phyloP scores from a whole-genome alignment of 1,284 basidiomycete species.

The Cutaneotrichosporon arboriforme region DNA sequence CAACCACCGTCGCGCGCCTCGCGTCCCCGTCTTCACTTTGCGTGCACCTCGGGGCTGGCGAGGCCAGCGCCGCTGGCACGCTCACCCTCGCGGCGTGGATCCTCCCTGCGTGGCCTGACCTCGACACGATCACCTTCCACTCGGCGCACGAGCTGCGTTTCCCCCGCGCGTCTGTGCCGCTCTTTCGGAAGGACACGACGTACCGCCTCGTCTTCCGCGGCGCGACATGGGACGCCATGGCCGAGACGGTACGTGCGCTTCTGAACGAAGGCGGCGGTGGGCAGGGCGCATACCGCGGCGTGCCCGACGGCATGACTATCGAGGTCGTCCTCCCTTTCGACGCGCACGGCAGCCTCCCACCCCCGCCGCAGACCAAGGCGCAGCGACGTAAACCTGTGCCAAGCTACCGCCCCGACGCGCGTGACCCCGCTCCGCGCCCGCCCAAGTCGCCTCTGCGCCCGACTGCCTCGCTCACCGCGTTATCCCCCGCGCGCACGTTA shows the following conservation, averaged over 20 bases:
- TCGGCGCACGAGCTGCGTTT: not conserved
- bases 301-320: no score
- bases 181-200: not conserved
- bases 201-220: slow-evolving; percentile 1
- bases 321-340: slow-evolving; percentile 1
- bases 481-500: no score
- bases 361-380: not conserved
- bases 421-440: no score
- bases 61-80: not conserved
- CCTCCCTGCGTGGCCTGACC: not conserved
- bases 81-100: slow-evolving; percentile 2
- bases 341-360: not conserved
- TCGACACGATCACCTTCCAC: not conserved
- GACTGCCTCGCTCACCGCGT: no score
- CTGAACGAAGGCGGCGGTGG: no score
- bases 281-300: no score
- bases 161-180: not conserved
- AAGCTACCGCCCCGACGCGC: no score
- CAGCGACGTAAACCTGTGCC: not conserved
- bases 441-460: no score
- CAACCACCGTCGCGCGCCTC: not conserved
- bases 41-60: not conserved
- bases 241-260: not conserved
- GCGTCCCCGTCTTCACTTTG: not conserved
- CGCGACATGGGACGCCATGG: not conserved